Evolutionary conservation across 2,329 filamentous ascomycete species (phyloP).

Genomic region (Mariannaea sp.): DNA sequence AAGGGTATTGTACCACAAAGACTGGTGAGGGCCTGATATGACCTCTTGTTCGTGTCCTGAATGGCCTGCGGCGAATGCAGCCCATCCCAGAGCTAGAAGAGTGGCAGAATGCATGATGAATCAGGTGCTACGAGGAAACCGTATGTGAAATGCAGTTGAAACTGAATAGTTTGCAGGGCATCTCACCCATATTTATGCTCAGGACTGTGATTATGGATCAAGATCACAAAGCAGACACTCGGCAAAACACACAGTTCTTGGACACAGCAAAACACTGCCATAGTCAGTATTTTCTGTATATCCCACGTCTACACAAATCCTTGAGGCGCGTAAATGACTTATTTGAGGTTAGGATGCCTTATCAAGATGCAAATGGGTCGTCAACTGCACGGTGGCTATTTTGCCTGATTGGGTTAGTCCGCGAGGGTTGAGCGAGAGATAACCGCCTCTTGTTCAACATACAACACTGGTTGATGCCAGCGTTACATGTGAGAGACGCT

Average conservation of each 20-base stretch:
- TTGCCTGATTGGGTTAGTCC: conserved; percentile 27
- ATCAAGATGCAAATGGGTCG: not conserved
- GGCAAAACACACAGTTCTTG: too few species aligned
- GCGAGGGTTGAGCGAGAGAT: not conserved
- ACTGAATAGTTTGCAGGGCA: not conserved
- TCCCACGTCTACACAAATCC: not conserved
- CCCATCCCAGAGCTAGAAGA: conserved; percentile 48
- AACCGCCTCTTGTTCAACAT: not conserved
- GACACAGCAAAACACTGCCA: not conserved
- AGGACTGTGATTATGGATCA: too few species aligned
- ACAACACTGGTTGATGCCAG: not conserved
- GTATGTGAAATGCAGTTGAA: not conserved
- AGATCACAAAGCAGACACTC: too few species aligned
- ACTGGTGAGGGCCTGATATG: conserved; percentile 71
- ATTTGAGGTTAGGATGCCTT: conserved; percentile 24
- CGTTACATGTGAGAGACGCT: not conserved
- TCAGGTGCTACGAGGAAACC: not conserved
- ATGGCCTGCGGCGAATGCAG: conserved; percentile 62
- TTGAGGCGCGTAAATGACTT: conserved; percentile 28
- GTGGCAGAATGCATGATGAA: conserved; percentile 36
- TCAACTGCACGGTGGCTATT: conserved; percentile 31
- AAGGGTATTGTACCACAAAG: conserved; percentile 81
- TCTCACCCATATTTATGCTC: not conserved
- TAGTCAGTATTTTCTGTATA: not conserved
- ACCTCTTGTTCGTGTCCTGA: conserved; percentile 62